phyloP scores from a whole-genome alignment of 495 filamentous ascomycete genomes.

The Entonaema liquescens region DNA sequence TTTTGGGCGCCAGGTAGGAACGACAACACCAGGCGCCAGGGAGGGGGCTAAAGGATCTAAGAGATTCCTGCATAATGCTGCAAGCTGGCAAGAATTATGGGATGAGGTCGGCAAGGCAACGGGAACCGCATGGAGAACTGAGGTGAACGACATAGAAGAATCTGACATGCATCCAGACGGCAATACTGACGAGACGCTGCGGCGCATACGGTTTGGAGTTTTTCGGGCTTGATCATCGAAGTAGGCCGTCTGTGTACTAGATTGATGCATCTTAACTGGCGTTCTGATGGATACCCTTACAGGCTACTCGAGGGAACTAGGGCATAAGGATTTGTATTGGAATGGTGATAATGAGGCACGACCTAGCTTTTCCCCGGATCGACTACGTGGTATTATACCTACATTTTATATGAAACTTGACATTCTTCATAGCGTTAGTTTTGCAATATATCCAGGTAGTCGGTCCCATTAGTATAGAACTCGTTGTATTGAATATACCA shows the following conservation, averaged over 20 bases:
- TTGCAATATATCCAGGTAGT: too few species aligned
- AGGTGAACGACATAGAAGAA: conserved; percentile 45
- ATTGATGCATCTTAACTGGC: background rate
- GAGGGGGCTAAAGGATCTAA: conserved; percentile 39
- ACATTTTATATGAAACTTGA: background rate
- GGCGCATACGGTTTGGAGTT: conserved; percentile 36
- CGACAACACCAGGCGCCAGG: conserved; percentile 35
- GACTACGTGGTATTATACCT: background rate
- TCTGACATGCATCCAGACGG: conserved; percentile 15
- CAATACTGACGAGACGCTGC: conserved; percentile 30
- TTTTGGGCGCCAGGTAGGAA: conserved; percentile 56
- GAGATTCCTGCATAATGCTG: conserved; percentile 54
- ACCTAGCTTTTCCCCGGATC: background rate
- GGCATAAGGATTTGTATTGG: background rate
- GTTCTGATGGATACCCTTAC: background rate
- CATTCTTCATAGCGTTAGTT: too few species aligned
- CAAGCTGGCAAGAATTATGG: conserved; percentile 57
- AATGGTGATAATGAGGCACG: background rate
- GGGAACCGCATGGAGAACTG: conserved; percentile 52
- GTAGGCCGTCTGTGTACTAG: background rate
- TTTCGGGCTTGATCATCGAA: conserved; percentile 25
- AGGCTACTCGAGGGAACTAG: background rate
- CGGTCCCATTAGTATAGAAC: too few species aligned
- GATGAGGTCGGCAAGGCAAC: conserved; percentile 53
- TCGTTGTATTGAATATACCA: background rate